These are phyloP conservation scores for Penicillium bialowiezense DNA, from an alignment of 495 filamentous ascomycete species.

Conservation along the genomic window DNA sequence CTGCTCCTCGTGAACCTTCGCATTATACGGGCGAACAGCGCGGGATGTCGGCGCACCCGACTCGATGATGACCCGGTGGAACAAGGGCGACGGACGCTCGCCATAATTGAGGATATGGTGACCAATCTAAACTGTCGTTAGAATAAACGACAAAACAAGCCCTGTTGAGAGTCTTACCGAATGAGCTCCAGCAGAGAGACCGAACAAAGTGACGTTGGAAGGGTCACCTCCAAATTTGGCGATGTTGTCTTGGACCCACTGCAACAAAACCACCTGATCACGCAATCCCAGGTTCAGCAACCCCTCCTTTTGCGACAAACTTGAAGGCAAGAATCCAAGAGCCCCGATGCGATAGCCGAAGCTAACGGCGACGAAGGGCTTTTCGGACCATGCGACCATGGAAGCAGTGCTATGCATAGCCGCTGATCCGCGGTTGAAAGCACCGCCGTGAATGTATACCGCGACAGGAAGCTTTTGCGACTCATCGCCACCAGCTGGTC, in stretches of 20 bases:
- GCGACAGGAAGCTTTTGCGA: slow-evolving; percentile 52
- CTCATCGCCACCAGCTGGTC: slow-evolving; percentile 32
- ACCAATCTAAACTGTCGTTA: slow-evolving; percentile 47
- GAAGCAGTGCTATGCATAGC: slow-evolving; percentile 39
- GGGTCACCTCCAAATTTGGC: slow-evolving; percentile 58
- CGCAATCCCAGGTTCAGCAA: slow-evolving; percentile 61
- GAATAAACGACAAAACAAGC: neutral
- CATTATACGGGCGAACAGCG: slow-evolving; percentile 52
- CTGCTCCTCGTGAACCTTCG: slow-evolving; percentile 57
- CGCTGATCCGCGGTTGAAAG: slow-evolving; percentile 37
- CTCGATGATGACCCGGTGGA: slow-evolving; percentile 62
- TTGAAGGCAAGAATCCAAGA: slow-evolving; percentile 60
- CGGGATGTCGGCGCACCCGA: slow-evolving; percentile 62
- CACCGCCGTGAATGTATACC: slow-evolving; percentile 49
- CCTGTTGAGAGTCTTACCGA: slow-evolving; percentile 36
- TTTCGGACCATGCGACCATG: slow-evolving; percentile 55
- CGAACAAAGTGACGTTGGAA: slow-evolving; percentile 61
- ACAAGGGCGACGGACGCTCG: slow-evolving; percentile 35
- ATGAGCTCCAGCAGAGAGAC: slow-evolving; percentile 61
- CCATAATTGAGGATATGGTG: slow-evolving; percentile 60
- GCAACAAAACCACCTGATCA: slow-evolving; percentile 56
- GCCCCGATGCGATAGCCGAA: slow-evolving; percentile 63
- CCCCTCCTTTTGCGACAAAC: slow-evolving; percentile 48
- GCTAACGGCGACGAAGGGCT: slow-evolving; percentile 55
- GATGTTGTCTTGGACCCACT: slow-evolving; percentile 63